Evolutionary conservation across 2,329 filamentous ascomycete genomes (phyloP).

Genomic region (Sclerotiophoma versabilis): DNA sequence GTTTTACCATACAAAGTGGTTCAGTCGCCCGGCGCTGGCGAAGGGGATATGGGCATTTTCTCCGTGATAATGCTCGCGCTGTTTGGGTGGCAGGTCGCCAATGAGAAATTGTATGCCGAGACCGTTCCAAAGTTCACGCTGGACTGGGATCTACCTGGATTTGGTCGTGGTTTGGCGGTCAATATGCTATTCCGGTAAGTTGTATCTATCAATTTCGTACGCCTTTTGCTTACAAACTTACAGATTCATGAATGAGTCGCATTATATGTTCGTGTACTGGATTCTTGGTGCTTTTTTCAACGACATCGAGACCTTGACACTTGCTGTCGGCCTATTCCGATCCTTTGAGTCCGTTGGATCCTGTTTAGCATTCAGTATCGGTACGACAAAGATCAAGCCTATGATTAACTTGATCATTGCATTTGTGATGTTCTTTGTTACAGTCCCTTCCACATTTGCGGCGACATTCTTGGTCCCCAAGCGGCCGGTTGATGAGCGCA

Average conservation of each 20-base stretch:
- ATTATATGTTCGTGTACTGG: slow-evolving; percentile 62
- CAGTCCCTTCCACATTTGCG: slow-evolving; percentile 40
- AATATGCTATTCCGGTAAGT: slow-evolving; percentile 57
- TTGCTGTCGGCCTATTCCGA: slow-evolving; percentile 57
- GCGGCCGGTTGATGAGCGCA: slow-evolving; percentile 25
- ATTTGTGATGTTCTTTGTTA: slow-evolving; percentile 57
- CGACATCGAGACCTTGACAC: slow-evolving; percentile 60
- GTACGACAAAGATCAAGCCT: slow-evolving; percentile 54
- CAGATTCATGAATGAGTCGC: slow-evolving; percentile 59
- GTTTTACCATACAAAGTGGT: slow-evolving; percentile 56
- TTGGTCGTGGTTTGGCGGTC: slow-evolving; percentile 57
- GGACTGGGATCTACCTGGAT: slow-evolving; percentile 56
- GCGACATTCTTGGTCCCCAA: slow-evolving; percentile 34
- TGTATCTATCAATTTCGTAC: not conserved
- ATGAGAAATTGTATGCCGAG: slow-evolving; percentile 56
- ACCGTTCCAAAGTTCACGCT: slow-evolving; percentile 50
- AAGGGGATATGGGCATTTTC: slow-evolving; percentile 55
- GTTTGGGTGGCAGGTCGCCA: slow-evolving; percentile 59
- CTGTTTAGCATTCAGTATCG: slow-evolving; percentile 57
- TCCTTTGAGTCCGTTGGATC: slow-evolving; percentile 60
- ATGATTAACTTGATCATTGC: slow-evolving; percentile 60
- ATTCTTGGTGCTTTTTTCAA: slow-evolving; percentile 60
- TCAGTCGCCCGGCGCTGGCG: slow-evolving; percentile 53
- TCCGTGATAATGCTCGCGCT: slow-evolving; percentile 53
- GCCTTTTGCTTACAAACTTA: not conserved